Evolutionary conservation across 139 green algal species (phyloP).

Genomic region (Eudorina sp.): DNA sequence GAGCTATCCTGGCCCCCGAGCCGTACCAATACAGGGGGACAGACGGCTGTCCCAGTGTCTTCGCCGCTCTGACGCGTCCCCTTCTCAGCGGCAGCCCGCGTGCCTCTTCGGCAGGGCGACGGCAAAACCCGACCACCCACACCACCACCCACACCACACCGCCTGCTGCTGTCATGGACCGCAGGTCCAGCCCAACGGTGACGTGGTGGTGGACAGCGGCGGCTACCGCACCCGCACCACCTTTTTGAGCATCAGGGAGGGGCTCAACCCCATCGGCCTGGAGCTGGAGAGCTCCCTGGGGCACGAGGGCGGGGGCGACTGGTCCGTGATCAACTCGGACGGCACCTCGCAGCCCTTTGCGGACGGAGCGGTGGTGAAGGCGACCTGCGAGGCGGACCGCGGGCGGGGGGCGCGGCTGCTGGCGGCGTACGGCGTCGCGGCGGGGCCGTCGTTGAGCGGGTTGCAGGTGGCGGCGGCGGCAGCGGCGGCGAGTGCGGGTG

Average conservation of each 20-base stretch:
- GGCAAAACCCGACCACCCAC: no score
- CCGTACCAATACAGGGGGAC: no score
- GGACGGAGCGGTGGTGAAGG: background rate
- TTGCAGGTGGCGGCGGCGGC: background rate
- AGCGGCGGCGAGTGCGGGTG: background rate
- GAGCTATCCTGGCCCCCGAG: no score
- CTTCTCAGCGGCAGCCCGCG: no score
- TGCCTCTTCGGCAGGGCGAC: no score
- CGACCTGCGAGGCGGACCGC: background rate
- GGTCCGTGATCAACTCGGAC: constrained; percentile 2
- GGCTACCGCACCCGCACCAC: constrained; percentile 44
- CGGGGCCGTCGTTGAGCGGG: background rate
- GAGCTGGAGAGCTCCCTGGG: background rate
- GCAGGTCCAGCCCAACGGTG: constrained; percentile 19
- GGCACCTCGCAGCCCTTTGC: background rate
- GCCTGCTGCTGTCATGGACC: no score
- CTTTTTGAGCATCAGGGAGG: constrained; percentile 12
- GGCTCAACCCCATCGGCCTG: background rate
- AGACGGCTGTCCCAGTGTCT: no score
- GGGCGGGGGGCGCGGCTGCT: background rate
- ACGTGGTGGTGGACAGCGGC: constrained; percentile 26
- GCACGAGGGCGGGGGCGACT: constrained; percentile 9
- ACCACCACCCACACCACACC: no score
- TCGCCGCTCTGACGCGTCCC: no score
- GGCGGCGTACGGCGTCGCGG: background rate